Conservation (phyloP, 2,329 filamentous ascomycete species). For the Aspergillus latus region DNA sequence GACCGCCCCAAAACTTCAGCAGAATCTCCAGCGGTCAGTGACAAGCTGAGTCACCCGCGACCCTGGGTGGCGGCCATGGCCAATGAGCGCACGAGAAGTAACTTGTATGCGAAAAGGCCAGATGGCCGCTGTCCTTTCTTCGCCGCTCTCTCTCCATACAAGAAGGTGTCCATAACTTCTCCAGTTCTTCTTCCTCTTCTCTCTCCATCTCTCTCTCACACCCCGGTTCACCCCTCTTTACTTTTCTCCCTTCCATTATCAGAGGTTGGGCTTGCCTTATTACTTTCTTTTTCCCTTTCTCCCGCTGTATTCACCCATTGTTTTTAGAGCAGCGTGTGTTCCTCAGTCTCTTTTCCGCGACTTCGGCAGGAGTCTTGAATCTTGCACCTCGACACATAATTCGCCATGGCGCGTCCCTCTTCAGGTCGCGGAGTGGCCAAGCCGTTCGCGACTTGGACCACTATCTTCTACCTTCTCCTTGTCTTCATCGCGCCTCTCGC, state of each 20-base stretch:
- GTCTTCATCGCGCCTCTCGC: slow-evolving; percentile 82
- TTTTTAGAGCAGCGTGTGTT: neutral
- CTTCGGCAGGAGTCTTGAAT: neutral
- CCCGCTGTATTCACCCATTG: neutral
- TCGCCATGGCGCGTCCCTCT: slow-evolving; percentile 61
- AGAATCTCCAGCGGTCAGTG: slow-evolving; percentile 27
- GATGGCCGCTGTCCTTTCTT: slow-evolving; percentile 40
- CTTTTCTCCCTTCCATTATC: slow-evolving; percentile 12
- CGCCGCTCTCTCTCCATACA: slow-evolving; percentile 33
- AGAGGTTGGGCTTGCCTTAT: slow-evolving; percentile 18
- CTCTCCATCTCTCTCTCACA: slow-evolving; percentile 18
- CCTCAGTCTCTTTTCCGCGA: neutral
- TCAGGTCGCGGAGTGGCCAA: slow-evolving; percentile 60
- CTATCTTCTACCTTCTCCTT: slow-evolving; percentile 87
- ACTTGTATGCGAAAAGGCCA: slow-evolving; percentile 47
- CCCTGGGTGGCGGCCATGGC: slow-evolving; percentile 13
- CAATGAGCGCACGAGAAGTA: slow-evolving; percentile 43
- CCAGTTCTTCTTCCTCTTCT: slow-evolving; percentile 19
- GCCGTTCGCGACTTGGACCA: slow-evolving; percentile 74
- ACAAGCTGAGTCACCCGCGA: slow-evolving; percentile 25
- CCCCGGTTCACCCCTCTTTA: slow-evolving; percentile 4
- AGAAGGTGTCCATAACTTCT: slow-evolving; percentile 26
- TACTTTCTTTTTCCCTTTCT: slow-evolving; percentile 7
- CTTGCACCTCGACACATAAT: slow-evolving; percentile 17
- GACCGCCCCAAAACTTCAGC: slow-evolving; percentile 13